Percentiles rank a stretch among this genome's conserved stretches.
phyloP scores from a whole-genome alignment of 805 yeast species.

The Candida odintsovae region DNA sequence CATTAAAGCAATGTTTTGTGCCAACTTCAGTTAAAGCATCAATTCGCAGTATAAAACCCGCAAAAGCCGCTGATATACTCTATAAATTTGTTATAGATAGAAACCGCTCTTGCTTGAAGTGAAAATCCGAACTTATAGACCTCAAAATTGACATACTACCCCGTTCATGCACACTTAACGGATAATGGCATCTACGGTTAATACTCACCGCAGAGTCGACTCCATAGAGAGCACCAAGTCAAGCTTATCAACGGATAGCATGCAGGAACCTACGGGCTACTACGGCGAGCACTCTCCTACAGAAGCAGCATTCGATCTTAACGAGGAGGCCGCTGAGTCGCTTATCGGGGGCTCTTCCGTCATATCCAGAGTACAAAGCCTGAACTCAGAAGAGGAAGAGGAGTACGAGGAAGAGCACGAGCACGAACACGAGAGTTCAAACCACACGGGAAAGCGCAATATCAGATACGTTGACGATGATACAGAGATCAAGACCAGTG shows the following conservation, averaged over 20 bases:
- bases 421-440: constrained; percentile 1
- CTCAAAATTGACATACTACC: not conserved
- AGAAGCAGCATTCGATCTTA: not conserved
- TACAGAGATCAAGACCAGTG: constrained; percentile 15
- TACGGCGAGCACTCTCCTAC: not conserved
- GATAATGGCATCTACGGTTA: not conserved
- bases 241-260: not conserved
- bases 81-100: not conserved
- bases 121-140: not conserved
- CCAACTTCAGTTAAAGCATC: not conserved
- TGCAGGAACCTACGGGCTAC: not conserved
- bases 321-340: constrained; percentile 8
- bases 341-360: constrained; percentile 44
- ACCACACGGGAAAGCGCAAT: not conserved
- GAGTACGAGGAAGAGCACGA: too few relatives aligned
- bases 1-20: not conserved
- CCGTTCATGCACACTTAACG: not conserved
- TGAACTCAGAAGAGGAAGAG: constrained; percentile 6
- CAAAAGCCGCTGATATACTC: not conserved
- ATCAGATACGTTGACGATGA: constrained; percentile 1
- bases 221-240: not conserved
- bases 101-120: not conserved
- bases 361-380: constrained; percentile 6
- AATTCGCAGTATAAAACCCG: too few relatives aligned
- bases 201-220: not conserved